Conservation (phyloP, 2,329 filamentous ascomycete species). For the Penicillium polonicum region DNA sequence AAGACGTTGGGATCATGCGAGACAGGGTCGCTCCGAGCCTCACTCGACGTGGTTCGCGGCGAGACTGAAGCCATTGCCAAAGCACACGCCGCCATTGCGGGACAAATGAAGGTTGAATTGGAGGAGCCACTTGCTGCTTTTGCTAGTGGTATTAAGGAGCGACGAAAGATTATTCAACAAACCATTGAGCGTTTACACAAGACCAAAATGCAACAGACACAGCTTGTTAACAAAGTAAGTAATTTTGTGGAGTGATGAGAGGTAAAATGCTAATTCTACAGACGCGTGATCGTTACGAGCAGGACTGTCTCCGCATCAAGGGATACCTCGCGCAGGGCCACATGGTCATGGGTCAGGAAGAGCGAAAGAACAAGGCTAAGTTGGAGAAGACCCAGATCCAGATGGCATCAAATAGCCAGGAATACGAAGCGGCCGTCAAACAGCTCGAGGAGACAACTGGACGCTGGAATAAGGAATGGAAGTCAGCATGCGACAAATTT, state of each 20-base stretch:
- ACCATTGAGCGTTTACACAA: constrained; percentile 94
- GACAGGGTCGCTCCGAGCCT: constrained; percentile 75
- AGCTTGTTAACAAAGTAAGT: constrained; percentile 82
- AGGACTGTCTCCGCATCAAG: constrained; percentile 97
- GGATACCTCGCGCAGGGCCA: constrained; percentile 97
- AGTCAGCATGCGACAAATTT: constrained; percentile 94
- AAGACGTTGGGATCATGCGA: constrained; percentile 90
- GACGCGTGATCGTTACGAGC: constrained; percentile 91
- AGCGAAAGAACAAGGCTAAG: constrained; percentile 97
- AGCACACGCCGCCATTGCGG: constrained; percentile 83
- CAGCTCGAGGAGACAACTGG: constrained; percentile 90
- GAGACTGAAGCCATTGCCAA: constrained; percentile 95
- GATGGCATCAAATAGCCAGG: constrained; percentile 82
- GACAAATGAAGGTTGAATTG: constrained; percentile 92
- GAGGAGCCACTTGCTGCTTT: constrained; percentile 93
- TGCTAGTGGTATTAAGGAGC: constrained; percentile 91
- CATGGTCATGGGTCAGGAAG: constrained; percentile 99
- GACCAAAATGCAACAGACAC: constrained; percentile 86
- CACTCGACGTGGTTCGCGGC: constrained; percentile 80
- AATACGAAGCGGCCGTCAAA: constrained; percentile 93
- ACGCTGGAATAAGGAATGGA: constrained; percentile 98
- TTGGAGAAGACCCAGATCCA: constrained; percentile 98
- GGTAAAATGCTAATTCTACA: constrained; percentile 34
- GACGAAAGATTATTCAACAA: constrained; percentile 91
- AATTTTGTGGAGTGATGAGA: too few relatives aligned